Conservation (phyloP, 805 yeast species). For the Saccharomycopsis fermentans region DNA sequence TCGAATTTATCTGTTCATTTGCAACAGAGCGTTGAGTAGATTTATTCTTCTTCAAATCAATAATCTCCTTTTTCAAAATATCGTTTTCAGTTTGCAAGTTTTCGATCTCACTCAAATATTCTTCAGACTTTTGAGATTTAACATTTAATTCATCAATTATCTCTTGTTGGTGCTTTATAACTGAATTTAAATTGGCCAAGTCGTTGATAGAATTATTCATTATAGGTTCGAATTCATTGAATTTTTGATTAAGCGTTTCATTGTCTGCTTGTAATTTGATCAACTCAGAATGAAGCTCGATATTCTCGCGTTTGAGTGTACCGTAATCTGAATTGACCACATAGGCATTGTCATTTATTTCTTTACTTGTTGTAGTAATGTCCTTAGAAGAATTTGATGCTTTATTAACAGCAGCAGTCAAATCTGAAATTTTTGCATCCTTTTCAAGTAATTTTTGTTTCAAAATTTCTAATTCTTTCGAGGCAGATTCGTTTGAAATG, state of each 20-base stretch:
- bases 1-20: conserved; percentile 14
- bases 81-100: conserved; percentile 40
- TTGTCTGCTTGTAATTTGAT: conserved; percentile 39
- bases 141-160: conserved; percentile 32
- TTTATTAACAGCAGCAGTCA: not conserved
- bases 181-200: conserved; percentile 40
- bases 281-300: conserved; percentile 36
- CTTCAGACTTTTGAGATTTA: conserved; percentile 35
- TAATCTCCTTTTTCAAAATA: conserved; percentile 34
- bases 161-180: conserved; percentile 44
- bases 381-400: not conserved
- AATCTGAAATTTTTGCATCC: conserved; percentile 2
- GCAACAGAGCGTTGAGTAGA: conserved; percentile 5
- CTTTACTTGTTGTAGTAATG: not conserved
- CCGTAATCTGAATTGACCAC: conserved; percentile 24
- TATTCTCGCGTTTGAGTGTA: conserved; percentile 33
- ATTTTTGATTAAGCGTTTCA: conserved; percentile 29
- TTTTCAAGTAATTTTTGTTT: conserved; percentile 4
- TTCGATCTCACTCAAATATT: conserved; percentile 34
- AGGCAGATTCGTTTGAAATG: conserved; percentile 9
- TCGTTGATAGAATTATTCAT: conserved; percentile 44
- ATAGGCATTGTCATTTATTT: not conserved
- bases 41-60: conserved; percentile 30
- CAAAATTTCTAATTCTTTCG: conserved; percentile 3
- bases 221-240: conserved; percentile 40